Evolutionary conservation across 2,329 filamentous ascomycete species (phyloP).

Genomic region (Trichoderma afroharzianum): DNA sequence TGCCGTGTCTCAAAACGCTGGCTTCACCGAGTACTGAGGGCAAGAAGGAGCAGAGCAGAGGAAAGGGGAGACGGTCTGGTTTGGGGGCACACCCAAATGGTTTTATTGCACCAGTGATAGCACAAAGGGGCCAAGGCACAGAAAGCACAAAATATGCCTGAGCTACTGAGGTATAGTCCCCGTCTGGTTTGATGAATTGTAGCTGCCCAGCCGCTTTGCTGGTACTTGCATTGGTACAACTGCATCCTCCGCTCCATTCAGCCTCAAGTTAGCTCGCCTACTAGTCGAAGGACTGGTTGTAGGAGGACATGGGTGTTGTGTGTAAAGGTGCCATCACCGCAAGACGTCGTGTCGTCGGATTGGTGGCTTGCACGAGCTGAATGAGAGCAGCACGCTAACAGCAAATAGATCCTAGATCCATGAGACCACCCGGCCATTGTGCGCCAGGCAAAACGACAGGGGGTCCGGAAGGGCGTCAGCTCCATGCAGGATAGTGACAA

Average conservation of each 20-base stretch:
- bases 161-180: background rate
- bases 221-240: background rate
- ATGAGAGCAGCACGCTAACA: conserved; percentile 14
- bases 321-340: conserved; percentile 13
- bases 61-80: background rate
- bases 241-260: conserved; percentile 21
- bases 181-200: background rate
- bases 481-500: background rate
- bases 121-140: background rate
- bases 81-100: background rate
- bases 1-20: background rate
- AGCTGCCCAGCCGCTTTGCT: background rate
- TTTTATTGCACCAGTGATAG: conserved; percentile 17
- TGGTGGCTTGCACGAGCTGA: conserved; percentile 18
- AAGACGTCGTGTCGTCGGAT: conserved; percentile 8
- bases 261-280: conserved; percentile 25
- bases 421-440: background rate
- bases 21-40: background rate
- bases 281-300: conserved; percentile 27
- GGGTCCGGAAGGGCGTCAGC: conserved; percentile 4
- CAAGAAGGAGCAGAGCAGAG: conserved; percentile 15
- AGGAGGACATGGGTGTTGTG: conserved; percentile 22
- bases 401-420: conserved; percentile 16
- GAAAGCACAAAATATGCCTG: conserved; percentile 4
- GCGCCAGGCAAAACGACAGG: background rate